phyloP scores from a whole-genome alignment of 169 alveolate species.

The Eimeria acervulina region DNA sequence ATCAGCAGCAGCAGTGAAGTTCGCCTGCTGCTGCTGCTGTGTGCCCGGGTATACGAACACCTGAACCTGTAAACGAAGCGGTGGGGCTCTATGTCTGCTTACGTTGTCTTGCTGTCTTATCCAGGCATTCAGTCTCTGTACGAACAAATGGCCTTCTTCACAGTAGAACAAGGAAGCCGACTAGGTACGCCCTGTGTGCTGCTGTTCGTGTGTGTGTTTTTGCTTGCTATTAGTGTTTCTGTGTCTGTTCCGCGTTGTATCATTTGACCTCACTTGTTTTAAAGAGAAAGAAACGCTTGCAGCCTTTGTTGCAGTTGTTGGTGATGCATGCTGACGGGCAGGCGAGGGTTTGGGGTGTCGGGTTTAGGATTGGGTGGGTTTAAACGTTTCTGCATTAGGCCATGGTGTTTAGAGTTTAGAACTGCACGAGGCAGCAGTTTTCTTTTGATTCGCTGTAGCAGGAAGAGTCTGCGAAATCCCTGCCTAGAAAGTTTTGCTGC shows the following conservation, averaged over 20 bases:
- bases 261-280: too few species aligned
- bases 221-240: too few species aligned
- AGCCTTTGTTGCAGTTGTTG: background rate
- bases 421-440: background rate
- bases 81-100: background rate
- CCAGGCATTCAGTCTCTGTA: conserved; percentile 75
- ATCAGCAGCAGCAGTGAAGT: background rate
- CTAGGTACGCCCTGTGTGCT: conserved; percentile 1
- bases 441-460: background rate
- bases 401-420: background rate
- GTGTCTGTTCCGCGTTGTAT: too few species aligned
- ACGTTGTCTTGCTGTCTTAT: too few species aligned
- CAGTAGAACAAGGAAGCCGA: conserved; percentile 37
- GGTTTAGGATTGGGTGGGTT: background rate
- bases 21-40: background rate
- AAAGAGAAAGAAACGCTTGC: too few species aligned
- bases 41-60: background rate
- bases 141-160: conserved; percentile 63
- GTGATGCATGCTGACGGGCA: background rate
- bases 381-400: too few species aligned
- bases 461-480: background rate
- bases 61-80: background rate
- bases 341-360: background rate
- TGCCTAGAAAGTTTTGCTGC: background rate
- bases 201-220: too few species aligned